Conservation (phyloP, 2,329 filamentous ascomycete species). For the Colletotrichum sp. region DNA sequence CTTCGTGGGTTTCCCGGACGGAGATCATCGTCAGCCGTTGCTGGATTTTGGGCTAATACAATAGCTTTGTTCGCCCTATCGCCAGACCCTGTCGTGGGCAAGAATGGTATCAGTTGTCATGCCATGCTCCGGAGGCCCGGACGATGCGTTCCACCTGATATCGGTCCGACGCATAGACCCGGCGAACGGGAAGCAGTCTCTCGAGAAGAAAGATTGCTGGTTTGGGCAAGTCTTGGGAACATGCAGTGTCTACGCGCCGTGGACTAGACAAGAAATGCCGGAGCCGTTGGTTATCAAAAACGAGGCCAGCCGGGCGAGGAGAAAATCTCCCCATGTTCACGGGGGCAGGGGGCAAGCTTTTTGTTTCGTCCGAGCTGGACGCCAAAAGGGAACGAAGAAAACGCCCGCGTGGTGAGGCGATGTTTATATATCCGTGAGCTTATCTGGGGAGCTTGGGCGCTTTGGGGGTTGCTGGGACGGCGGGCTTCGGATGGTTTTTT, state of each 20-base stretch:
- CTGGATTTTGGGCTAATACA: background rate
- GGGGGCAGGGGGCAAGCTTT: background rate
- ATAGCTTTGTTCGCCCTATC: background rate
- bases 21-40: background rate
- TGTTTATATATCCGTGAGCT: background rate
- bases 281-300: background rate
- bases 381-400: background rate
- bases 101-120: background rate
- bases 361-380: slow-evolving; percentile 2
- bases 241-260: background rate
- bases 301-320: background rate
- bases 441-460: background rate
- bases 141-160: background rate
- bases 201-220: background rate
- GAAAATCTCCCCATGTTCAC: background rate
- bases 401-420: background rate
- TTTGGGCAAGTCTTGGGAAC: background rate
- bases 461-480: background rate
- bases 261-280: background rate
- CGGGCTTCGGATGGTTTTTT: background rate
- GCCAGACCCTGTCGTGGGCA: background rate
- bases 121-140: background rate
- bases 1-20: background rate
- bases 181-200: background rate
- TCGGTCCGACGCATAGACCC: background rate